phyloP scores from a whole-genome alignment of 148 eudicot species.

The Linanthus parryae region DNA sequence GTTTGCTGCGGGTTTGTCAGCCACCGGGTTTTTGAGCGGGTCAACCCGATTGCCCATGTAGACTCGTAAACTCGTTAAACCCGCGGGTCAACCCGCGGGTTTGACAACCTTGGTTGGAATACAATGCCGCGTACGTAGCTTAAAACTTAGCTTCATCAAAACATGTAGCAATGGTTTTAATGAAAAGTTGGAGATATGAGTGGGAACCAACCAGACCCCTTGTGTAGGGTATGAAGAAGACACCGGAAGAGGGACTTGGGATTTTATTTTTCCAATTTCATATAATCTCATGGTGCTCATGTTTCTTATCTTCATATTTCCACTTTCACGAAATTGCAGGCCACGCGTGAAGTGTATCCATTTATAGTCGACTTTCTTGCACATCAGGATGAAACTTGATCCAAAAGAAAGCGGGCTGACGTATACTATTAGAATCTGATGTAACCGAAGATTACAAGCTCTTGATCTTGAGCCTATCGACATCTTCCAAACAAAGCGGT shows the following conservation, averaged over 20 bases:
- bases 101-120: no score
- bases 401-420: not conserved
- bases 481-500: no score
- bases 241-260: not conserved
- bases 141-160: no score
- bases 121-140: no score
- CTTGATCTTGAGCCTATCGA: not conserved
- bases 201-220: not conserved
- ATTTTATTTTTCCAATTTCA: not conserved
- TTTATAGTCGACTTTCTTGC: constrained; percentile 34
- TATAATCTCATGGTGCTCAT: not conserved
- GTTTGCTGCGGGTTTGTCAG: no score
- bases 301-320: not conserved
- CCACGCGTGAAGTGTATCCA: constrained; percentile 49
- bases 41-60: no score
- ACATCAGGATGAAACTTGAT: constrained; percentile 28
- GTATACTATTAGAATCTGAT: not conserved
- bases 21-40: no score
- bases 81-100: no score
- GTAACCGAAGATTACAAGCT: not conserved
- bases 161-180: no score
- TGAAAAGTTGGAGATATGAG: not conserved
- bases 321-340: constrained; percentile 39
- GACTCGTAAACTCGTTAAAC: no score
- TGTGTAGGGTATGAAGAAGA: not conserved